These are phyloP conservation scores for Heteromeles arbutifolia DNA, from an alignment of 306 rosid species.

Conservation along the genomic window DNA sequence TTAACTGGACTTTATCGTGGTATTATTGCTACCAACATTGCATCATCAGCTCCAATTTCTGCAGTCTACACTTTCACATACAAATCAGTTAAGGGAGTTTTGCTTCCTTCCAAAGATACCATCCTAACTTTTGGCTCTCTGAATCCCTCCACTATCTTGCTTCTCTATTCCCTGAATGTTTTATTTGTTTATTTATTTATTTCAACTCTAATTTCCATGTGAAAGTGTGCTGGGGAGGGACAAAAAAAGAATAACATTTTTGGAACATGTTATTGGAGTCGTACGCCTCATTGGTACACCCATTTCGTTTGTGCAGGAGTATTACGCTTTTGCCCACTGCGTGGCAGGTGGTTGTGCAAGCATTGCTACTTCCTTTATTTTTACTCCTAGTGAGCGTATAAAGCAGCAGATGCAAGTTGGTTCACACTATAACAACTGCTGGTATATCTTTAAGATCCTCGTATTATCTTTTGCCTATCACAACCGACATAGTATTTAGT, in stretches of 20 bases:
- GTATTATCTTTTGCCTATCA: conserved; percentile 7
- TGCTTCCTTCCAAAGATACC: conserved; percentile 80
- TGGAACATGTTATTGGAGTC: no score
- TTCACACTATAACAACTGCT: conserved; percentile 74
- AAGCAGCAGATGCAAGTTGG: conserved; percentile 99
- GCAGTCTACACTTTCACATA: conserved; percentile 88
- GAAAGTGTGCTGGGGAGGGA: background rate
- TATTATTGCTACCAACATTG: conserved; percentile 69
- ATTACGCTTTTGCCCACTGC: no score
- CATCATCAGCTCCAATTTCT: conserved; percentile 92
- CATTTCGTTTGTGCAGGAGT: no score
- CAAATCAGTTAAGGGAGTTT: conserved; percentile 81
- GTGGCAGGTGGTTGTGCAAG: no score
- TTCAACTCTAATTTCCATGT: background rate
- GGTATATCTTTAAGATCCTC: conserved; percentile 48
- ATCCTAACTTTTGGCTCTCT: conserved; percentile 8
- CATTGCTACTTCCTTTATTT: no score
- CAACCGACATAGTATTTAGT: conserved; percentile 5
- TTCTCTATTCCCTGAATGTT: conserved; percentile 3
- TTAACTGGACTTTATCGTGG: conserved; percentile 91
- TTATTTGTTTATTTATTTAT: background rate
- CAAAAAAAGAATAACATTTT: no score
- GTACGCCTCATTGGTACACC: no score
- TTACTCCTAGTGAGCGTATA: no score
- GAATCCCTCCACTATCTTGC: background rate